Evolutionary conservation across 139 green algal genomes (phyloP).

Genomic region (Trebouxia sp.): DNA sequence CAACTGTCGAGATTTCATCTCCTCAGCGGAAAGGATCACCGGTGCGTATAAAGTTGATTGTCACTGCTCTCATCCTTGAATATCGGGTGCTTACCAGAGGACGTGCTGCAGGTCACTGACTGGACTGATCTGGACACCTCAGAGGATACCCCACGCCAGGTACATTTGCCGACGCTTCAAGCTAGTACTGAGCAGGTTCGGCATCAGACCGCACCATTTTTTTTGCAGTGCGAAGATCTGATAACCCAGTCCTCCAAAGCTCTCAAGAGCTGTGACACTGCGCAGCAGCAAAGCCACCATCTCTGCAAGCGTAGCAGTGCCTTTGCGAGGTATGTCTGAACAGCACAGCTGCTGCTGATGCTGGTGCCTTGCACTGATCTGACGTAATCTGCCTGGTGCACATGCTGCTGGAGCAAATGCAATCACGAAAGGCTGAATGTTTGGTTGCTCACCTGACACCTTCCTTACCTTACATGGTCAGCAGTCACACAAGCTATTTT

Average conservation of each 20-base stretch:
- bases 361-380: background rate
- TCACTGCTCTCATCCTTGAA: background rate
- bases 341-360: too few relatives aligned
- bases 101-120: background rate
- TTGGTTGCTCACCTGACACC: too few relatives aligned
- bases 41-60: background rate
- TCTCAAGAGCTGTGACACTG: conserved; percentile 18
- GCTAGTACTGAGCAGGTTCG: background rate
- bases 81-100: too few relatives aligned
- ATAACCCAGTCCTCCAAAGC: background rate
- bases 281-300: background rate
- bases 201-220: background rate
- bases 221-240: background rate
- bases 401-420: too few relatives aligned
- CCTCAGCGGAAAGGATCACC: background rate
- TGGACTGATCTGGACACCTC: background rate
- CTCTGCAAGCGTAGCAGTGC: conserved; percentile 43
- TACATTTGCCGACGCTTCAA: background rate
- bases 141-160: background rate
- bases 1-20: background rate
- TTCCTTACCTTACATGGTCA: too few relatives aligned
- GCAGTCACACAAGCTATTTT: too few relatives aligned
- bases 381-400: background rate
- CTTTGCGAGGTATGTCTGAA: conserved; percentile 44
- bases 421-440: too few relatives aligned